phyloP scores from a whole-genome alignment of 2,329 filamentous ascomycete genomes.

The Rosellinia necatrix region DNA sequence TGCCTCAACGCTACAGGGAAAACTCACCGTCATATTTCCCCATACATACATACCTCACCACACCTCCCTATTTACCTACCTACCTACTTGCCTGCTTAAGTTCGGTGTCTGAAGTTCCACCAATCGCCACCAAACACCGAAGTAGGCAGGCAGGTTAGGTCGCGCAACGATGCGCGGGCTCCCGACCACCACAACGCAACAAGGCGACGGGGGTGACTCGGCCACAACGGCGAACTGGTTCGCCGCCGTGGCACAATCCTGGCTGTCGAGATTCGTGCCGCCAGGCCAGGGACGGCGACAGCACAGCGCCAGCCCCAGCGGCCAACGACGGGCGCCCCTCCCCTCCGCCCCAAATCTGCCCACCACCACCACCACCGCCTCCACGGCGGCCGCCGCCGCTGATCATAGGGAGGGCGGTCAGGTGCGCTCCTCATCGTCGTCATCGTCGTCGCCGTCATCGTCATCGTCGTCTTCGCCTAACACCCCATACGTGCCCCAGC shows the following conservation, averaged over 20 bases:
- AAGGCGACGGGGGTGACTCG: no score
- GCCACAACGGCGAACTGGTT: constrained; percentile 12
- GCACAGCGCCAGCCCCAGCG: neutral
- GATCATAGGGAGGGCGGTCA: constrained; percentile 1
- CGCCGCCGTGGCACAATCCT: constrained; percentile 11
- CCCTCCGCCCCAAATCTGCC: neutral
- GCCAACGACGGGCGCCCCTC: constrained; percentile 5
- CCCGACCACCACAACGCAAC: no score
- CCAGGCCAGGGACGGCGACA: neutral
- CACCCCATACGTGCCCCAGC: constrained; percentile 43
- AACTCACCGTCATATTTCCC: no score
- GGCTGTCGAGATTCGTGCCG: constrained; percentile 10
- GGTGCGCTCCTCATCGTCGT: neutral
- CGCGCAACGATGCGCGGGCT: no score
- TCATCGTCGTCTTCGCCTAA: no score
- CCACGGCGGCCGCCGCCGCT: neutral
- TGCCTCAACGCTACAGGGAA: no score
- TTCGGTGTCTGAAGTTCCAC: no score
- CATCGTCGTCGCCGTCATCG: no score
- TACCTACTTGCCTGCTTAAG: no score
- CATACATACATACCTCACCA: no score
- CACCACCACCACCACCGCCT: neutral
- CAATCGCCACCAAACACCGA: no score
- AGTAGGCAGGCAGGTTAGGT: no score
- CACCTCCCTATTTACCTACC: neutral